These are phyloP conservation scores for Penicillium bovifimosum DNA, from an alignment of 495 filamentous ascomycete genomes.

Conservation along the genomic window DNA sequence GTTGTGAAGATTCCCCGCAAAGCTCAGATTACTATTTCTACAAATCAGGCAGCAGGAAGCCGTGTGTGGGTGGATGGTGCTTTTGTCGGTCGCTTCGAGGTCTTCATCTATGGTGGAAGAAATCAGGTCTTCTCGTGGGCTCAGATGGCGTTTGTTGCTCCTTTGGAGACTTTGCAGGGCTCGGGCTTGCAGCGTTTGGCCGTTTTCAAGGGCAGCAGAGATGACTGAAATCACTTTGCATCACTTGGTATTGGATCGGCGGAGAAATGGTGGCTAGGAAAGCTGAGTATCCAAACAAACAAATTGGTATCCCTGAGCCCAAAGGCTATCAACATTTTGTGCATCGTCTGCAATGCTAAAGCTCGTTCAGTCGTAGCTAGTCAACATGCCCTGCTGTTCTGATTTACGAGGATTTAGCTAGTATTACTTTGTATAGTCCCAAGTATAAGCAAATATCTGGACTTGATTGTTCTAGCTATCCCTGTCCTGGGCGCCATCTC, in stretches of 20 bases:
- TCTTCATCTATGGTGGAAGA: slow-evolving; percentile 49
- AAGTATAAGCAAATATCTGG: neutral
- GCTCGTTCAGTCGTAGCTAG: too few relatives aligned
- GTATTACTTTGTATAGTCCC: neutral
- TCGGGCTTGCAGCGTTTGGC: slow-evolving; percentile 10
- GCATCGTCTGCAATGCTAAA: too few relatives aligned
- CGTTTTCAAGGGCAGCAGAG: neutral
- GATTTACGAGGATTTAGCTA: neutral
- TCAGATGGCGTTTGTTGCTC: slow-evolving; percentile 55
- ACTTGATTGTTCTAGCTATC: neutral
- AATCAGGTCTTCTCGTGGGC: slow-evolving; percentile 49
- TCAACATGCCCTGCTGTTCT: too few relatives aligned
- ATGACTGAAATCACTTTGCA: neutral
- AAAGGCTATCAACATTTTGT: too few relatives aligned
- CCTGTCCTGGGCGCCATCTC: neutral
- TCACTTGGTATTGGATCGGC: too few relatives aligned
- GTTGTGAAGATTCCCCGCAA: slow-evolving; percentile 13
- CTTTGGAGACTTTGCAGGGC: slow-evolving; percentile 33
- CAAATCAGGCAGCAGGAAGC: slow-evolving; percentile 37
- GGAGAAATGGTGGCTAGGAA: too few relatives aligned
- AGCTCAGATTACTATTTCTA: slow-evolving; percentile 28
- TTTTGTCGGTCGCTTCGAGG: slow-evolving; percentile 49
- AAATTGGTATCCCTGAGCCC: too few relatives aligned
- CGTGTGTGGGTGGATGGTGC: slow-evolving; percentile 42
- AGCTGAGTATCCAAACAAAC: too few relatives aligned